These are phyloP conservation scores for Rutstroemia sp. DNA, from an alignment of 2,329 filamentous ascomycete genomes.

Conservation along the genomic window DNA sequence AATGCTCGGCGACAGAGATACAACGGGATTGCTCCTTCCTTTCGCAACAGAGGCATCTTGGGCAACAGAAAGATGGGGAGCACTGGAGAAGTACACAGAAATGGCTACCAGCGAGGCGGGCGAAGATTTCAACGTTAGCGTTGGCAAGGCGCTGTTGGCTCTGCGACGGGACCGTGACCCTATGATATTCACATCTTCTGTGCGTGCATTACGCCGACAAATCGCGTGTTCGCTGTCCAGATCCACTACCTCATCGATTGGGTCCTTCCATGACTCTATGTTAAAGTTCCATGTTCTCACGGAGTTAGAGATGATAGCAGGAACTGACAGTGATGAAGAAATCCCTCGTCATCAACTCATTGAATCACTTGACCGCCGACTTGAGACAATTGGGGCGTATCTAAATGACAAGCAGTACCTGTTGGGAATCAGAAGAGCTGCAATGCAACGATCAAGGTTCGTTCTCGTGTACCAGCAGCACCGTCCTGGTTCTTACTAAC, in stretches of 20 bases:
- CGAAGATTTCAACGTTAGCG: constrained; percentile 73
- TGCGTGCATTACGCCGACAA: constrained; percentile 60
- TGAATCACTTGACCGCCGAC: constrained; percentile 59
- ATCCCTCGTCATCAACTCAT: constrained; percentile 34
- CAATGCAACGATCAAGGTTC: constrained; percentile 72
- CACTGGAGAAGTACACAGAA: constrained; percentile 59
- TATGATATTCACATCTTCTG: constrained; percentile 44
- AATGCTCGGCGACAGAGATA: constrained; percentile 46
- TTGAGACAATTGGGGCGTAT: constrained; percentile 85
- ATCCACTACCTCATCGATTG: constrained; percentile 71
- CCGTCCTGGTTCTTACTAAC: constrained; percentile 24
- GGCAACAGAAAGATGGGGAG: constrained; percentile 77
- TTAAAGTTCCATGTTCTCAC: constrained; percentile 80
- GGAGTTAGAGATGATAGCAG: constrained; percentile 73
- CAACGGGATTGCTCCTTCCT: constrained; percentile 60
- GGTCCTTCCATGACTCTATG: constrained; percentile 77
- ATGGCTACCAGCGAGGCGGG: constrained; percentile 38
- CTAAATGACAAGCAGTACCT: constrained; percentile 91
- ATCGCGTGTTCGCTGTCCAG: constrained; percentile 69
- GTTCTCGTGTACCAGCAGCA: constrained; percentile 25
- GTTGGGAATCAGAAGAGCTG: constrained; percentile 74
- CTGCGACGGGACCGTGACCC: constrained; percentile 44
- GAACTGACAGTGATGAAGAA: constrained; percentile 32
- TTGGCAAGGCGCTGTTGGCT: constrained; percentile 61
- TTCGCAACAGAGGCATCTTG: constrained; percentile 89